A percentile compares a stretch with the other conserved stretches of the same genome.
phyloP scores from a whole-genome alignment of 306 rosid genomes.

The Alnus glutinosa region DNA sequence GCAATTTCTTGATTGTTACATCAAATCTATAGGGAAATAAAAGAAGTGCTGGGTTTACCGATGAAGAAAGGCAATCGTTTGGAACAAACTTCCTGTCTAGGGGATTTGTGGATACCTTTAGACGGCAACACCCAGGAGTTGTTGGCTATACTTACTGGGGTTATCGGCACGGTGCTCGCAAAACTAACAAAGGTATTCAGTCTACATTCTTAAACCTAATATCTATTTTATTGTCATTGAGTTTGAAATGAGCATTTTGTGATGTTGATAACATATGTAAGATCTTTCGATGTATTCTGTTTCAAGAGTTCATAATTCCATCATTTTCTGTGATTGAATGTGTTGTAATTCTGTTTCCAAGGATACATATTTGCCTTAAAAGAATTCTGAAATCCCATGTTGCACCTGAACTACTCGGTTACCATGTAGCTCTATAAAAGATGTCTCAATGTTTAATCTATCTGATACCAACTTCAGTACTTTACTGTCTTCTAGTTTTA shows the following conservation, averaged over 20 bases:
- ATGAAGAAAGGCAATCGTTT: conserved; percentile 90
- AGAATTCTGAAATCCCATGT: neutral
- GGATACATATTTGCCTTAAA: neutral
- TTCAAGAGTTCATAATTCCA: neutral
- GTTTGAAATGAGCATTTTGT: neutral
- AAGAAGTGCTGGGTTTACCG: conserved; percentile 94
- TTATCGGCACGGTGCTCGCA: conserved; percentile 81
- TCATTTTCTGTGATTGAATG: neutral
- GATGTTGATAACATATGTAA: no score
- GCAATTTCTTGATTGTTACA: conserved; percentile 18
- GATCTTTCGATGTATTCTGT: no score
- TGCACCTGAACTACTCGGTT: neutral
- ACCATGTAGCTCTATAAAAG: neutral
- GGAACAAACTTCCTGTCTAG: conserved; percentile 65
- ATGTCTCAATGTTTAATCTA: neutral
- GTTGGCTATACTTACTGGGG: conserved; percentile 99
- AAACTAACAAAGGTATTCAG: conserved; percentile 68
- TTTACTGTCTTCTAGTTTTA: neutral
- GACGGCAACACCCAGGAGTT: conserved; percentile 82
- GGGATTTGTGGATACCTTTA: conserved; percentile 87
- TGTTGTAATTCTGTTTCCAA: neutral
- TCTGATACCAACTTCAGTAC: neutral
- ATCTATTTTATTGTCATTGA: conserved; percentile 12
- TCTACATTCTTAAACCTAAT: neutral
- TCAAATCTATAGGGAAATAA: conserved; percentile 63